Evolutionary conservation across 768 basidiomycete species (phyloP).

Genomic region (Pleurotus cornucopiae): DNA sequence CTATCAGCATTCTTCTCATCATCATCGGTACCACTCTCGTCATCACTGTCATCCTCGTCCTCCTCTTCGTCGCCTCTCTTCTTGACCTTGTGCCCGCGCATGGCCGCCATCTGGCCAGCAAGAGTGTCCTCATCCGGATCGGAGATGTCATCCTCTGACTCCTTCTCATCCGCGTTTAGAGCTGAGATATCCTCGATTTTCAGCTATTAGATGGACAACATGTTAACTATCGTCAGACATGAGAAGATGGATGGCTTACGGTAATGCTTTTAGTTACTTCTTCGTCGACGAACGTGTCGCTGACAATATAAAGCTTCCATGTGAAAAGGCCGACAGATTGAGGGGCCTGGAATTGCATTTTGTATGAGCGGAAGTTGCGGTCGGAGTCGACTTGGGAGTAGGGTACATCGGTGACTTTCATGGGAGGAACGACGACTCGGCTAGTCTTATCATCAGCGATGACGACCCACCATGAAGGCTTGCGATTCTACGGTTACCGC

Average conservation of each 20-base stretch:
- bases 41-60: slow-evolving; percentile 31
- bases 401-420: slow-evolving; percentile 79
- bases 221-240: slow-evolving; percentile 9
- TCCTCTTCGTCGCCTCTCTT: slow-evolving; percentile 43
- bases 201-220: slow-evolving; percentile 43
- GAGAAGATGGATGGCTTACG: slow-evolving; percentile 38
- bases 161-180: slow-evolving; percentile 51
- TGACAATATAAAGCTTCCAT: slow-evolving; percentile 83
- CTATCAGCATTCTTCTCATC: slow-evolving; percentile 50
- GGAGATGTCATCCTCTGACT: slow-evolving; percentile 88
- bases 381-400: slow-evolving; percentile 42
- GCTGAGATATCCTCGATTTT: slow-evolving; percentile 74
- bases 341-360: slow-evolving; percentile 94
- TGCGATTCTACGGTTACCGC: slow-evolving; percentile 58
- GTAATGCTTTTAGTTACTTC: slow-evolving; percentile 68
- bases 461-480: slow-evolving; percentile 90
- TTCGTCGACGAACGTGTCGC: slow-evolving; percentile 86
- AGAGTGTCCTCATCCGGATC: slow-evolving; percentile 96
- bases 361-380: slow-evolving; percentile 76
- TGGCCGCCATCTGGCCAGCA: slow-evolving; percentile 96
- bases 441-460: slow-evolving; percentile 85
- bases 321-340: slow-evolving; percentile 78
- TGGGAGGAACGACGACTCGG: slow-evolving; percentile 82
- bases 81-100: slow-evolving; percentile 88
- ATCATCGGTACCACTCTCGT: slow-evolving; percentile 48